Base-by-base conservation (phyloP, 176 grass and related monocot species). In the Phyllostachys edulis region DNA sequence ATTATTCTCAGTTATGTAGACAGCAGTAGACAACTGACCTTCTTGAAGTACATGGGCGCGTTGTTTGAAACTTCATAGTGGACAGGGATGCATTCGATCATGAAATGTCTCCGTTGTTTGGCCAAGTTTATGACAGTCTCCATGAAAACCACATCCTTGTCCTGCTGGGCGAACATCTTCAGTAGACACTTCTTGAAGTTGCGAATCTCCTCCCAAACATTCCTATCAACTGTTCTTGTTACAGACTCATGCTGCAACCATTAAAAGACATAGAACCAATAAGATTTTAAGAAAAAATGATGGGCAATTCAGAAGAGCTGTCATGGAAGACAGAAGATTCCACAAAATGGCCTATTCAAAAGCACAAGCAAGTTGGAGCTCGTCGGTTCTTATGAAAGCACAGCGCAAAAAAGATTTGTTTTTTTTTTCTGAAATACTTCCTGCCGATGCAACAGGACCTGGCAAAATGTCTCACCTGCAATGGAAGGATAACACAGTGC, bases 101-200 rank as follows among this genome's bases (percentile, higher is more conserved):
- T 88, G 77, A 91, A 99, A 76, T 96, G 96, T 15, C 89, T 88
- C 42, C 88, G 87, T 39, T 96, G 96, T 75, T 87, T 95, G 77
- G 81, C 27, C 70, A 99, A 69, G 78, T 52, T 87, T 79, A 96
- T 75, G 42, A 92, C 96, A 55, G 93, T 96, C 81, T 99, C 96
- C 78, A 99, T 85, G 77, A 96, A 99, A 40, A 99, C 80, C 17
- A 81, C 77, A 89, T 96, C 93, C 78, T 92, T 99, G 37, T 96
- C 91, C 78, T 94, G 77, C 67, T 88, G 92, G 1, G 86, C 73
- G 49, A 99, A 94, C 96, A 99, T 99, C 76, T 88, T 86, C 45
- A 94, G 38, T 24, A 99, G 90, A 57, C 96, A 96, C 83, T 96
- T 99, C 82, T 99, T 99, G 73, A 99, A 99, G 89, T 99, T 99